Percentiles rank a stretch among this genome's conserved stretches.
Evolutionary conservation across 768 basidiomycete genomes (phyloP).

Genomic region (Hydnum rufescens): DNA sequence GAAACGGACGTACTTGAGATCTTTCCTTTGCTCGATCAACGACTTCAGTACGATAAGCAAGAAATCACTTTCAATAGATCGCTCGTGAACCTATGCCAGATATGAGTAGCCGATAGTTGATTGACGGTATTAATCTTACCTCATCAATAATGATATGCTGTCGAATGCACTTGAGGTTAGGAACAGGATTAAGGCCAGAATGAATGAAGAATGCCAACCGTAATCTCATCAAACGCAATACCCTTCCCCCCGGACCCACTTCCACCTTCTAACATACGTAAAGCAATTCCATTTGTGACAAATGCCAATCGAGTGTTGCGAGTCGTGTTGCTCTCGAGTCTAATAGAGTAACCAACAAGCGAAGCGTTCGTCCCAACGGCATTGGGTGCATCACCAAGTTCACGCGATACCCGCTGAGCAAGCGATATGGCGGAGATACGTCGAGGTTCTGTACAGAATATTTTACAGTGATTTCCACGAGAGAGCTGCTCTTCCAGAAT

Average conservation of each 20-base stretch:
- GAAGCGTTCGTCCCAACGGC: constrained; percentile 57
- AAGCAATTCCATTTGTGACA: constrained; percentile 85
- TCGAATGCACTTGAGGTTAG: background rate
- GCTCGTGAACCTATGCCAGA: constrained; percentile 63
- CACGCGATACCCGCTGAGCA: constrained; percentile 83
- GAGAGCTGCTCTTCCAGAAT: constrained; percentile 79
- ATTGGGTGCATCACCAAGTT: constrained; percentile 71
- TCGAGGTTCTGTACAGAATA: constrained; percentile 88
- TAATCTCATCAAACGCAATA: constrained; percentile 83
- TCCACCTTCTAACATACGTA: constrained; percentile 89
- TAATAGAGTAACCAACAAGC: constrained; percentile 85
- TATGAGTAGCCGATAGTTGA: background rate
- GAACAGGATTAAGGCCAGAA: background rate
- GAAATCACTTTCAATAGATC: constrained; percentile 94
- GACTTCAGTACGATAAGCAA: constrained; percentile 83
- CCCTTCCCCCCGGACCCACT: constrained; percentile 46
- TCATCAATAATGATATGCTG: constrained; percentile 95
- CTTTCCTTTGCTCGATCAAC: constrained; percentile 48
- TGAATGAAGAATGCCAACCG: constrained; percentile 29
- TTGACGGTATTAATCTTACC: constrained; percentile 21
- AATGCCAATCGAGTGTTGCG: constrained; percentile 62
- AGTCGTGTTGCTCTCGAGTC: constrained; percentile 72
- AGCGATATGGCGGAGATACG: constrained; percentile 92
- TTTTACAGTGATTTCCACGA: constrained; percentile 64
- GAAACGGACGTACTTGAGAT: constrained; percentile 46